Conservation (phyloP, 1,284 basidiomycete species). For the Malassezia sp. region DNA sequence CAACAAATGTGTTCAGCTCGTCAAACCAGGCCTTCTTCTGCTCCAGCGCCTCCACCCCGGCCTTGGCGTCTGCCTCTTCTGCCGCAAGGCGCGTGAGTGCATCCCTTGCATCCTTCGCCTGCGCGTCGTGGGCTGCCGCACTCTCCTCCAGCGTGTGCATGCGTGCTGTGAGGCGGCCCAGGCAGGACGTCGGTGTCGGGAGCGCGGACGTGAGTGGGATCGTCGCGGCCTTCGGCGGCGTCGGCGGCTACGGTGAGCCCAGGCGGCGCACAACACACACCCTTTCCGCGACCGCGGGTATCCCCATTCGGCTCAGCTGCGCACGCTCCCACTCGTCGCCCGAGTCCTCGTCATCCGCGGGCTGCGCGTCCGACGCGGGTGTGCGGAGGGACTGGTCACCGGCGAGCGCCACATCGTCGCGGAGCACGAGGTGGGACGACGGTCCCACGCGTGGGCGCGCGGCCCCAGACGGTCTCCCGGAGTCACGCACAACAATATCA, state of each 20-base stretch:
- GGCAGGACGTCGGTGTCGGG: conserved; percentile 26
- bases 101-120: conserved; percentile 13
- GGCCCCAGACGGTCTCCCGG: neutral
- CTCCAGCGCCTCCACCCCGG: conserved; percentile 21
- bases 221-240: conserved; percentile 19
- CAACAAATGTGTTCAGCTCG: conserved; percentile 33
- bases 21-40: conserved; percentile 33
- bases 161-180: conserved; percentile 20
- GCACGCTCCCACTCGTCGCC: conserved; percentile 50
- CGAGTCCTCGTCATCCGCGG: conserved; percentile 61
- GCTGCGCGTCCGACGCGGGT: too few species aligned
- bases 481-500: conserved; percentile 12
- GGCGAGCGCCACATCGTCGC: too few species aligned
- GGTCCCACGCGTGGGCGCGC: neutral
- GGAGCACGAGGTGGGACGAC: too few species aligned
- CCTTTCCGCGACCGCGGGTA: neutral
- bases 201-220: conserved; percentile 25
- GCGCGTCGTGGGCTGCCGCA: conserved; percentile 14
- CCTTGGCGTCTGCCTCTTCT: conserved; percentile 28
- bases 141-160: conserved; percentile 21
- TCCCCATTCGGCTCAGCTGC: conserved; percentile 25
- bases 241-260: conserved; percentile 26
- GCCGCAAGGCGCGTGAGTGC: conserved; percentile 19
- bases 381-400: too few species aligned
- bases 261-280: conserved; percentile 13